Percentiles rank a stretch among this genome's conserved stretches.
These are phyloP conservation scores for Gracilaria caudata DNA, from an alignment of 23 red algal genomes.

Conservation along the genomic window DNA sequence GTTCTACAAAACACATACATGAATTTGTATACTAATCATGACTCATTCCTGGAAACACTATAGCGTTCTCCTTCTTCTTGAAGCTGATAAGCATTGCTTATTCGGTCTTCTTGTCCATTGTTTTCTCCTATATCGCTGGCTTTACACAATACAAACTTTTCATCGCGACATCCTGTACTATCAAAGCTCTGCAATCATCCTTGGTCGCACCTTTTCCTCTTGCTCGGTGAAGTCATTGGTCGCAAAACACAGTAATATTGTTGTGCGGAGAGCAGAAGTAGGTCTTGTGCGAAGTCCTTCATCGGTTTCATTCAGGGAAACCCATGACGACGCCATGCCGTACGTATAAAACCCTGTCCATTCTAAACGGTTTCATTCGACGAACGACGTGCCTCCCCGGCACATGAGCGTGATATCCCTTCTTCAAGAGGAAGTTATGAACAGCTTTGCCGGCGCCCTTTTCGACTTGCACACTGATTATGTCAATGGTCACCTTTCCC, in stretches of 20 bases:
- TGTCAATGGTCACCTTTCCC: constrained; percentile 53
- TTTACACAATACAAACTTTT: no score
- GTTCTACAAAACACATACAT: no score
- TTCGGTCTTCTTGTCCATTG: neutral
- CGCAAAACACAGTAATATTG: no score
- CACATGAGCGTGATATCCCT: constrained; percentile 31
- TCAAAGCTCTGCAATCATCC: no score
- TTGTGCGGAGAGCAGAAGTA: neutral
- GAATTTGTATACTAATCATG: no score
- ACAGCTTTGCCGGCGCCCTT: neutral
- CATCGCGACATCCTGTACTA: no score
- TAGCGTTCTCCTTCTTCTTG: neutral
- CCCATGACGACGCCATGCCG: constrained; percentile 19
- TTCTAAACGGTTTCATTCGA: constrained; percentile 7
- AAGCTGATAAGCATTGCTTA: neutral
- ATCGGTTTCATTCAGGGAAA: neutral
- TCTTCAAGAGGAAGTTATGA: constrained; percentile 38
- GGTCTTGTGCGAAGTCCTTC: neutral
- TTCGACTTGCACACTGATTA: constrained; percentile 33
- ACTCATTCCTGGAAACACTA: no score
- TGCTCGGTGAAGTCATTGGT: no score
- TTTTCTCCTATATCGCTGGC: no score
- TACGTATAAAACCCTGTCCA: constrained; percentile 12
- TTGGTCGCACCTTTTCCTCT: no score
- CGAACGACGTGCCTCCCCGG: neutral